Evolutionary conservation across 805 yeast genomes (phyloP).

Genomic region (Debaryomyces castellii): DNA sequence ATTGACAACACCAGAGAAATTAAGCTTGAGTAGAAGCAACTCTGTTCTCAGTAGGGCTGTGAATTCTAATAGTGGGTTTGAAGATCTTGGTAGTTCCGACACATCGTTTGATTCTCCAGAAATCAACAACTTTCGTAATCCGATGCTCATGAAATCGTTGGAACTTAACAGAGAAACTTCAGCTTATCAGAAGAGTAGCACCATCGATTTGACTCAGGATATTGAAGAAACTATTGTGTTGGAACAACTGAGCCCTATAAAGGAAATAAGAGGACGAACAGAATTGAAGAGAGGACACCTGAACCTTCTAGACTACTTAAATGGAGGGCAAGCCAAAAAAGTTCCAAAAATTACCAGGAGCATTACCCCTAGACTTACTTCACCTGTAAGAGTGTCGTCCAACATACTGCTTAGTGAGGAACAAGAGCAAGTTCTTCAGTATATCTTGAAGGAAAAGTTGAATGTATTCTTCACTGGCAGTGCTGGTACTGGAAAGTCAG

Average conservation of each 20-base stretch:
- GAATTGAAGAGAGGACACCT: slow-evolving; percentile 20
- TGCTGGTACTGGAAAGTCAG: slow-evolving; percentile 88
- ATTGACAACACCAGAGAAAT: slow-evolving; percentile 11
- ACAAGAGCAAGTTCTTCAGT: slow-evolving; percentile 47
- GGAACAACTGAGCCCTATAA: slow-evolving; percentile 5
- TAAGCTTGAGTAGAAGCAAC: slow-evolving; percentile 14
- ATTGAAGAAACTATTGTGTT: slow-evolving; percentile 1
- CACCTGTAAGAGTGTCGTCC: slow-evolving; percentile 5
- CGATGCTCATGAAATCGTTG: slow-evolving; percentile 18
- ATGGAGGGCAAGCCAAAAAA: slow-evolving; percentile 23
- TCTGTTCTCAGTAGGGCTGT: slow-evolving; percentile 20
- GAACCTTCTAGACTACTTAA: slow-evolving; percentile 16
- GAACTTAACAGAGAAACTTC: slow-evolving; percentile 1
- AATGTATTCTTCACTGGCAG: slow-evolving; percentile 78
- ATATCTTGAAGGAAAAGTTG: slow-evolving; percentile 48
- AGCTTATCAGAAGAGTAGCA: neutral
- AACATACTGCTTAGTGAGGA: slow-evolving; percentile 29
- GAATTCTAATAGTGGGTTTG: slow-evolving; percentile 22
- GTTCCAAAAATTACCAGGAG: slow-evolving; percentile 13
- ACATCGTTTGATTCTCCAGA: slow-evolving; percentile 40
- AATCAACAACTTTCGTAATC: slow-evolving; percentile 36
- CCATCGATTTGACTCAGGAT: slow-evolving; percentile 10
- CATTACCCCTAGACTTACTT: slow-evolving; percentile 3
- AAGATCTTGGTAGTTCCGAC: slow-evolving; percentile 29
- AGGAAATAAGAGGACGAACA: neutral